Conservation (phyloP, 306 rosid species). For the Gleditsia sinensis region DNA sequence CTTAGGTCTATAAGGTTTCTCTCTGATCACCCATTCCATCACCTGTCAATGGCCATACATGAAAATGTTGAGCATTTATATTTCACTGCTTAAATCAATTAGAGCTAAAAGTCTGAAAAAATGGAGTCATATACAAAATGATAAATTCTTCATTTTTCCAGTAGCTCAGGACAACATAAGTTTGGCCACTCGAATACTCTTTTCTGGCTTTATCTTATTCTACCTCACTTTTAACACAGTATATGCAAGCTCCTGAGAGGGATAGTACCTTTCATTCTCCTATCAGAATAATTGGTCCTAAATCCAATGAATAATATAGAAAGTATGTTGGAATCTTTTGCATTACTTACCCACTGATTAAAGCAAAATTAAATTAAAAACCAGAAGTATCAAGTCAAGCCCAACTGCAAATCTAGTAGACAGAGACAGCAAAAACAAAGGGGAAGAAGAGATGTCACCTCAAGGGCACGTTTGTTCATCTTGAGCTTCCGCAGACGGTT, state of each 20-base stretch:
- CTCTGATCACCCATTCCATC: slow-evolving; percentile 96
- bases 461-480: slow-evolving; percentile 81
- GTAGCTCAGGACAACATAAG: neutral
- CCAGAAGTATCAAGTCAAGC: neutral
- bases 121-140: neutral
- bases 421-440: neutral
- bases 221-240: neutral
- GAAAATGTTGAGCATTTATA: neutral
- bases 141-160: neutral
- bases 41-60: slow-evolving; percentile 56
- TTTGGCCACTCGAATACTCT: neutral
- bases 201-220: slow-evolving; percentile 9
- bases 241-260: neutral
- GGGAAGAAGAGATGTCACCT: slow-evolving; percentile 49
- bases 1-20: slow-evolving; percentile 73
- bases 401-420: neutral
- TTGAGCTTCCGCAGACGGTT: slow-evolving; percentile 87
- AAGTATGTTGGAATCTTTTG: neutral
- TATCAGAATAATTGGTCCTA: neutral
- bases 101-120: neutral
- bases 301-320: neutral
- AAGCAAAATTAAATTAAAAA: neutral
- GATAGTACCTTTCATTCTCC: neutral
- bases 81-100: neutral
- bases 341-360: neutral